phyloP scores from a whole-genome alignment of 441 rosid species.

The Jatropha podagrica region DNA sequence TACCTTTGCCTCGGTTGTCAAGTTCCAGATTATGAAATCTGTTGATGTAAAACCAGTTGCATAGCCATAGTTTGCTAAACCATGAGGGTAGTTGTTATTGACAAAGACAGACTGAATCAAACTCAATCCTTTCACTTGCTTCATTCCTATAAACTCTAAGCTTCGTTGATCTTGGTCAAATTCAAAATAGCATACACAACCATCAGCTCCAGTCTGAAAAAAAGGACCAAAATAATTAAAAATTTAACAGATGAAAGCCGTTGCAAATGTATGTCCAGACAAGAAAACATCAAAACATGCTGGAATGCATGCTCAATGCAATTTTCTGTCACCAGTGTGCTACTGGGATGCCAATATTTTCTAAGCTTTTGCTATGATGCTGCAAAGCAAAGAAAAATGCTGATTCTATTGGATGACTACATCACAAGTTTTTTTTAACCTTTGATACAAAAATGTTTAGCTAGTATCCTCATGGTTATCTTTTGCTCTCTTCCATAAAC shows the following conservation, averaged over 20 bases:
- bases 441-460: conserved; percentile 10
- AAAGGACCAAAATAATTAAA: conserved; percentile 23
- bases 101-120: conserved; percentile 64
- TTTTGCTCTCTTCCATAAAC: background rate
- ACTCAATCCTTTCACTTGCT: conserved; percentile 86
- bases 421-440: background rate
- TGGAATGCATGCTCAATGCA: conserved; percentile 4
- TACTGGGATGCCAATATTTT: background rate
- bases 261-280: conserved; percentile 7
- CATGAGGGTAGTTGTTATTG: conserved; percentile 32
- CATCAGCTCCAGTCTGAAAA: conserved; percentile 92
- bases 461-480: conserved; percentile 9
- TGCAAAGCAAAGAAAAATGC: conserved; percentile 3
- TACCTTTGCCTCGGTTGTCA: conserved; percentile 77
- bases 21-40: conserved; percentile 84
- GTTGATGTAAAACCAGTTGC: conserved; percentile 93
- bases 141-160: conserved; percentile 87
- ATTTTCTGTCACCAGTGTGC: background rate
- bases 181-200: conserved; percentile 89
- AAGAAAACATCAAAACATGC: conserved; percentile 8
- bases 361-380: background rate
- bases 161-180: conserved; percentile 54
- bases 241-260: conserved; percentile 13
- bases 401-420: background rate
- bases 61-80: conserved; percentile 52